Base-by-base conservation (phyloP, 2,329 filamentous ascomycete genomes). In the Berkeleyomyces basicola region DNA sequence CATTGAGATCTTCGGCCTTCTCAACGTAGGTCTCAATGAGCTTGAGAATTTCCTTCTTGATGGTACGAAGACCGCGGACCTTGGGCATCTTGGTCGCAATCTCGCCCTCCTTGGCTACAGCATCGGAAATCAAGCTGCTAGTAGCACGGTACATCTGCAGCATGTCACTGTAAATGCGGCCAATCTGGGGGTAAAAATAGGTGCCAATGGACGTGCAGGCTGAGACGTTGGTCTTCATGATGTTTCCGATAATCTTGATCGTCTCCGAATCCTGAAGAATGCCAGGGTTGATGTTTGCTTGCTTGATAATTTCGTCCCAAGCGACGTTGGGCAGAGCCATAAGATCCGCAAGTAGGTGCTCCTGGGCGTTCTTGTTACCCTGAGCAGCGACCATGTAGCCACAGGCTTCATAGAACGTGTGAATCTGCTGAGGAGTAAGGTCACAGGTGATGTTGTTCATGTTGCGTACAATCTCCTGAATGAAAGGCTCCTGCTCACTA, bases 151-250 rank as follows among this genome's bases (percentile, higher is more conserved):
- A 99, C 95, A 99, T 99, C 70, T 93, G 92, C 63, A 99, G 78
- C 92, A 99, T 97, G 72, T 99, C 93, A 68, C 95, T 85, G 74
- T 97, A 99, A 68, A 99, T 97, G 63, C 90, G 87, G 47, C 92
- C 93, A 68, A 99, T 96, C 72, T 99, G 93, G 10, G 93, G 92
- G 71, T 96, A 96, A 74, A 99, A 99, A 75, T 97, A 99, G 61
- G 89, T 85, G 42, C 95, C 93, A 64, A 99, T 93, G 0, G 93
- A 97, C 43, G 88, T 89, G 74, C 93, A 99, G 43, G 93, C 93
- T n/a, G 95, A 92, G 3, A 99, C 93, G 69, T 99, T 99, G 0
- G 93, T 99, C 82, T 99, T 99, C 93, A 99, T 99, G 72, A 99
- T 96, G 75, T 99, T 99, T 67, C 93, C 93, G 66, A 99, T 91